These are phyloP conservation scores for Lophiotrema nucula DNA, from an alignment of 495 filamentous ascomycete species.

Conservation along the genomic window DNA sequence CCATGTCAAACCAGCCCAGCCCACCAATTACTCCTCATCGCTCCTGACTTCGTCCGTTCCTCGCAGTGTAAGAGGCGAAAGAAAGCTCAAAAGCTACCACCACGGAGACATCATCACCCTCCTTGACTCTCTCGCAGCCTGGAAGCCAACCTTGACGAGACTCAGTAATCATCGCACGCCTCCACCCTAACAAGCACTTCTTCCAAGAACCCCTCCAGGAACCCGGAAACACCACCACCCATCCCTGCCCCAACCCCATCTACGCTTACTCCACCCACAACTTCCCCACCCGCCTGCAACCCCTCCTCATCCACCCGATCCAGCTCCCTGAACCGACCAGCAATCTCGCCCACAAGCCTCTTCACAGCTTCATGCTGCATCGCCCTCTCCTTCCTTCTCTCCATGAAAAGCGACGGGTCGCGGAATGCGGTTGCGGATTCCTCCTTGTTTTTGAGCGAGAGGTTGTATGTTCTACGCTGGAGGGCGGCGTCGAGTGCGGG, in stretches of 20 bases:
- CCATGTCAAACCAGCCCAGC: too few relatives aligned
- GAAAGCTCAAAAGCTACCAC: too few relatives aligned
- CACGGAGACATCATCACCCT: too few relatives aligned
- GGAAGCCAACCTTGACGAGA: too few relatives aligned
- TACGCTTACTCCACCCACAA: too few relatives aligned
- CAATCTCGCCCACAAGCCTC: constrained; percentile 71
- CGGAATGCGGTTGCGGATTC: background rate
- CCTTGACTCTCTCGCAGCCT: too few relatives aligned
- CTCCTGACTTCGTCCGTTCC: too few relatives aligned
- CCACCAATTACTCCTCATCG: too few relatives aligned
- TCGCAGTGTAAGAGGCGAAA: too few relatives aligned
- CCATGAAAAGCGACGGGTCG: constrained; percentile 3
- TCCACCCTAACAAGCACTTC: constrained; percentile 93
- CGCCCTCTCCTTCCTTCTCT: constrained; percentile 48
- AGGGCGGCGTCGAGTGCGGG: constrained; percentile 89
- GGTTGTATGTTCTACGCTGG: constrained; percentile 64
- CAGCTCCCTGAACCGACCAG: constrained; percentile 77
- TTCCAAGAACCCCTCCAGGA: constrained; percentile 89
- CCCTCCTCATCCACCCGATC: constrained; percentile 79
- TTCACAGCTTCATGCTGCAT: constrained; percentile 79
- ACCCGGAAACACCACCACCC: constrained; percentile 81
- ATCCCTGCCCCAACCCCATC: too few relatives aligned
- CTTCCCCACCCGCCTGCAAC: constrained; percentile 74
- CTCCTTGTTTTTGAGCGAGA: constrained; percentile 16
- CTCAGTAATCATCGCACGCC: constrained; percentile 61